phyloP scores from a whole-genome alignment of 2,329 filamentous ascomycete genomes.

The Hypoxylon sp. region DNA sequence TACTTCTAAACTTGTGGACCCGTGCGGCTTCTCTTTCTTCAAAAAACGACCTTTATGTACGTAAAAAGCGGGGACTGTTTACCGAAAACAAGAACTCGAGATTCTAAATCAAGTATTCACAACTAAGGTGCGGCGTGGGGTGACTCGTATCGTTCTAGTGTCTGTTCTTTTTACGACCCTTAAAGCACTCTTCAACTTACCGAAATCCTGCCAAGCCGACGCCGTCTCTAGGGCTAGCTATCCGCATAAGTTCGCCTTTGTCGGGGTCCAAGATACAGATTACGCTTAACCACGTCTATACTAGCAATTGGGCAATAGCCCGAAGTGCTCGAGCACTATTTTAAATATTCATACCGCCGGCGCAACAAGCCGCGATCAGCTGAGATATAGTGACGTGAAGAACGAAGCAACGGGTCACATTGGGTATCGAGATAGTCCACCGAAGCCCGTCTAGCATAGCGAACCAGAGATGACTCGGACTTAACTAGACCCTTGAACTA shows the following conservation, averaged over 20 bases:
- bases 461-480: slow-evolving; percentile 18
- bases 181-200: slow-evolving; percentile 9
- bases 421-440: slow-evolving; percentile 15
- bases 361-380: slow-evolving; percentile 35
- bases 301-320: slow-evolving; percentile 31
- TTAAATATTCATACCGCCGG: slow-evolving; percentile 19
- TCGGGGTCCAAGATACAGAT: slow-evolving; percentile 19
- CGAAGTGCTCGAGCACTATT: slow-evolving; percentile 29
- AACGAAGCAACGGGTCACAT: slow-evolving; percentile 35
- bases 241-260: slow-evolving; percentile 12
- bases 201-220: slow-evolving; percentile 37
- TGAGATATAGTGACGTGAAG: slow-evolving; percentile 24
- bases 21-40: not conserved
- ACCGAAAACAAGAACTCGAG: not conserved
- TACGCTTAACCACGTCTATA: slow-evolving; percentile 25
- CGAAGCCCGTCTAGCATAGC: slow-evolving; percentile 15
- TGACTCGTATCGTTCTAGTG: slow-evolving; percentile 1
- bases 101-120: slow-evolving; percentile 2
- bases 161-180: not conserved
- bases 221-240: slow-evolving; percentile 34
- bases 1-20: slow-evolving; percentile 6
- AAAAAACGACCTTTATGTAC: slow-evolving; percentile 10
- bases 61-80: slow-evolving; percentile 2
- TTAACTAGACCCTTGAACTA: slow-evolving; percentile 25
- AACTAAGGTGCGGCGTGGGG: not conserved